Conservation (phyloP, 495 filamentous ascomycete species). For the Penicillium chermesinum region DNA sequence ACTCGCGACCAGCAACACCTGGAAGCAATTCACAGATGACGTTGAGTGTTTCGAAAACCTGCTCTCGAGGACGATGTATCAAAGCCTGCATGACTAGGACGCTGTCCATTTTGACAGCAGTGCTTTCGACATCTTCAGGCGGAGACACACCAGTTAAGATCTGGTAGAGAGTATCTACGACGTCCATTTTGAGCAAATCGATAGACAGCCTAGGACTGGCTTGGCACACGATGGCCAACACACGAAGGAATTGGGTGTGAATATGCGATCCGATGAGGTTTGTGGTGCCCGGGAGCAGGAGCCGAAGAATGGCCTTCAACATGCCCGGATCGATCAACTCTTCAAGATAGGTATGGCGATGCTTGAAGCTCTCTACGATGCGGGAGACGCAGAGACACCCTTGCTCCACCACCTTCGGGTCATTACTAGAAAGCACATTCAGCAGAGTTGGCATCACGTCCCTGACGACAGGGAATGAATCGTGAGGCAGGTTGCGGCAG, state of each 20-base stretch:
- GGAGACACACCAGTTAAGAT: constrained; percentile 95
- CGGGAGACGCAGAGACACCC: constrained; percentile 94
- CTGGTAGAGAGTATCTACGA: constrained; percentile 96
- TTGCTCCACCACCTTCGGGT: constrained; percentile 96
- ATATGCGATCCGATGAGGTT: constrained; percentile 94
- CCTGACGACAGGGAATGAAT: constrained; percentile 79
- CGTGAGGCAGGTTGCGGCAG: constrained; percentile 91
- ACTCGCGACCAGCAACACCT: constrained; percentile 30
- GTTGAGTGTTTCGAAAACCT: constrained; percentile 94
- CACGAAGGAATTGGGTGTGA: constrained; percentile 92
- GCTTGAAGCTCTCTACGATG: constrained; percentile 93
- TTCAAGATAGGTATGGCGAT: constrained; percentile 80
- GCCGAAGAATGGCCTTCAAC: constrained; percentile 78
- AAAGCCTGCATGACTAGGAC: constrained; percentile 98
- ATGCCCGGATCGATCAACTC: constrained; percentile 84
- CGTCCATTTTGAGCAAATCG: constrained; percentile 91
- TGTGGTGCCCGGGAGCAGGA: constrained; percentile 89
- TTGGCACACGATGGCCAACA: constrained; percentile 80
- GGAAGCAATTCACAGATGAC: constrained; percentile 96
- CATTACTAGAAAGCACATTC: constrained; percentile 82
- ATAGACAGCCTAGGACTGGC: constrained; percentile 83
- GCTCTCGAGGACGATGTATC: constrained; percentile 93
- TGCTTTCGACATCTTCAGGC: constrained; percentile 70
- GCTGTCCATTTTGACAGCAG: constrained; percentile 87
- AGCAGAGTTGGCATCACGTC: constrained; percentile 95